Conservation (phyloP, 805 yeast genomes). For the Huiozyma naganishii region DNA sequence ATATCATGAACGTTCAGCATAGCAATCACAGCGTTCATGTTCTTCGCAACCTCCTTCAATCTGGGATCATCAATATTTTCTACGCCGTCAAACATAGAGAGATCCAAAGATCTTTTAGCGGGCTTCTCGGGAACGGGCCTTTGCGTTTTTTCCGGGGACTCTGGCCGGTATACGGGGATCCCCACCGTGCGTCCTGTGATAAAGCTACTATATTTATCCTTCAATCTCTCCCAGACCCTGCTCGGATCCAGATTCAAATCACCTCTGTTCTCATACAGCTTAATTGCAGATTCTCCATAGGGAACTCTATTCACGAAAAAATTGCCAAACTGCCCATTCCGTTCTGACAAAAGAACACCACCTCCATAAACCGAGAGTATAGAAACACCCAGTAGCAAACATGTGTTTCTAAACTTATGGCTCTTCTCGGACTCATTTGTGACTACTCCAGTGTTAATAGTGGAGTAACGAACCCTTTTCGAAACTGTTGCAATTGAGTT, state of each 20-base stretch:
- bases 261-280: slow-evolving; percentile 32
- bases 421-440: slow-evolving; percentile 2
- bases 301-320: slow-evolving; percentile 55
- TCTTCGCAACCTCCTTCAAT: slow-evolving; percentile 8
- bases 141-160: neutral
- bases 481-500: too few relatives aligned
- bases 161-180: slow-evolving; percentile 5
- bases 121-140: neutral
- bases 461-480: slow-evolving; percentile 4
- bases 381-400: slow-evolving; percentile 24
- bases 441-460: slow-evolving; percentile 10
- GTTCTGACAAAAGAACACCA: slow-evolving; percentile 48
- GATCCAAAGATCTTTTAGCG: neutral
- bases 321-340: slow-evolving; percentile 55
- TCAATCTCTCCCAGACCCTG: slow-evolving; percentile 13
- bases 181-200: slow-evolving; percentile 14
- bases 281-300: slow-evolving; percentile 44
- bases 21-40: slow-evolving; percentile 28
- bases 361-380: slow-evolving; percentile 39
- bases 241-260: neutral
- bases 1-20: slow-evolving; percentile 22
- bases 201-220: slow-evolving; percentile 15
- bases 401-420: slow-evolving; percentile 25
- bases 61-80: neutral
- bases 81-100: neutral